Evolutionary conservation across 2,329 filamentous ascomycete genomes (phyloP), one percentile per base, ranked within the genome.

Genomic region (Monascus ruber): DNA sequence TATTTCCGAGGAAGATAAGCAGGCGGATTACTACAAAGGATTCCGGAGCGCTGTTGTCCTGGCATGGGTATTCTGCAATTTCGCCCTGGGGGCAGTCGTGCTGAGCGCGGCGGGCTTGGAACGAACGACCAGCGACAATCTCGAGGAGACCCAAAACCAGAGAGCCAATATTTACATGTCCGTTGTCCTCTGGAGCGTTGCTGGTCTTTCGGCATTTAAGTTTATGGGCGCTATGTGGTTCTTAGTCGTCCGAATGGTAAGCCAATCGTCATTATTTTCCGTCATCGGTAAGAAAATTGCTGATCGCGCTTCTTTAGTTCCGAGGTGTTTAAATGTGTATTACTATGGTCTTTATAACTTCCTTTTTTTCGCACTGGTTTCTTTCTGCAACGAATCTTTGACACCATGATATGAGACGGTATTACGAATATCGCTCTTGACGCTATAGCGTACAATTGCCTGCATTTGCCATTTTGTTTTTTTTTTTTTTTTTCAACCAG

Each of bases 1-100:
- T 1, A 48, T 65, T 2, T 68, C 69, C n/a, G 63, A 74, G 7
- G 58, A 67, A 33, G 88, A 95, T 58, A 85, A 83, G 56, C 89
- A 98, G 62, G 86, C 95, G 70, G 91, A 98, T 61, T 98, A 96
- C 66, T 98, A 98, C 74, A 87, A 88, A 54, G 91, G 88, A 48
- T 94, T 98, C 60, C 79, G 91, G 46, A 93, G 85, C 17, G 78
- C 85, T 26, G 88, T 95, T 49, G 91, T 98, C 26, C 70, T 96
- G 37, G 79, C 83, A 48, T 98, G 91, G 91, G 94, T 98, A 74
- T 85, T 96, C 53, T 87, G 81, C 56, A 98, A 98, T 63, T 84
- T 98, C 60, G 87, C 78, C 1, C 77, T 98, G 5, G 79, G 78
- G 1, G 89, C 89, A 0, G 73, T 93, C 2, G 89, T 98, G 5